Evolutionary conservation across 345 rosid species (phyloP), one percentile per base, ranked within the genome.

Genomic region (Eucalyptus tenuipes): DNA sequence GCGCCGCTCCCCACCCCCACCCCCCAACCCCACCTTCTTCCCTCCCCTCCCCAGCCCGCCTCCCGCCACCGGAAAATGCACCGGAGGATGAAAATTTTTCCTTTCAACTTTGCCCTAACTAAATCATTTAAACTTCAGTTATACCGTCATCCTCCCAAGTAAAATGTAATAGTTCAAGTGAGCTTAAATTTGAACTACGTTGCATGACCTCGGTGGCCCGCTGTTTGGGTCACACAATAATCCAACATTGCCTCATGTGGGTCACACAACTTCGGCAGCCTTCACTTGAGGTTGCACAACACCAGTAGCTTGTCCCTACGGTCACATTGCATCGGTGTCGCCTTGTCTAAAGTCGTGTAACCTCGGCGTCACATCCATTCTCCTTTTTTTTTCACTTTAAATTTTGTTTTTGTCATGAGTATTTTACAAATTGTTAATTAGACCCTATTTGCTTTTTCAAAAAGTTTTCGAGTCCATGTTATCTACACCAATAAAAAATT

Each of bases 311-410:
- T 20, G 13, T 68, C 25, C 25, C 13, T 33, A 0, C 13, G 44
- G 80, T 33, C 13, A 8, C 24, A 10, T 2, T 8, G 20, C 40
- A 64, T 4, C 0, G 2, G 2, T n/a, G 40, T 7, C 3, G 1
- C 18, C 75, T n/a, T 7, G 17, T 29, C 68, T 61, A 61, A 61
- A 61, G 68, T 13, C 16, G 1, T 61, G 33, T 13, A 61, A 27
- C 68, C 33, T 61, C 14, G 16, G 16, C 1, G 4, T 29, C 68
- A 27, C 33, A 61, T 61, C 7, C 33, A 27, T 29, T 61, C 80
- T 33, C 13, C 22, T 68, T 66, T 15, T 31, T 57, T 66, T 66
- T 66, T 68, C 40, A 31, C 5, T 16, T 68, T 8, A 68, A 68
- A 68, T 8, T 33, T 68, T 33, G 42, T 16, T 4, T 52, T 52